Evolutionary conservation across 2,329 filamentous ascomycete species (phyloP), one percentile per base, ranked within the genome.

Genomic region (Ciborinia camelliae): DNA sequence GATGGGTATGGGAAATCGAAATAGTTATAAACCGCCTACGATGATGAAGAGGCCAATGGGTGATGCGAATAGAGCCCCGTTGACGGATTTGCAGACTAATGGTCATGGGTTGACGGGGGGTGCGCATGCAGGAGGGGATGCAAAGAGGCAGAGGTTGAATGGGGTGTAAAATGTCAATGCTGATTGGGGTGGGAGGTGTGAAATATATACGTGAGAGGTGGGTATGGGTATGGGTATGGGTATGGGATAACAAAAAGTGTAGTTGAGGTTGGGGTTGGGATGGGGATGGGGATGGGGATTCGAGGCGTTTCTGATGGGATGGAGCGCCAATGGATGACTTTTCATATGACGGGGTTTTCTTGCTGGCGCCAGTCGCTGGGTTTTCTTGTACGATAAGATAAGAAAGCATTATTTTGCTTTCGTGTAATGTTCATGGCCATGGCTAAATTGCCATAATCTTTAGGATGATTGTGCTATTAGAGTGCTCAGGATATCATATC

Each of bases 11-110:
- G 80, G 78, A 10, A 88, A 88, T 70, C 77, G 85, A 39, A 78
- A 79, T n/a, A 81, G 81, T 68, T 89, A 87, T 68, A 81, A 81
- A 20, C 85, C 85, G 14, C 82, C 82, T 1, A 86, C 84, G 0
- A 83, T 87, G 0, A 84, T 87, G 77, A 75, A 75, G 62, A 71
- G 74, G 51, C 67, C 71, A 5, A 65, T 69, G 39, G 70, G 71
- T 60, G 59, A 39, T 48, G 48, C 37, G 18, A 53, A 47, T 28
- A 72, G 73, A 58, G 39, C 68, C 9, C 70, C 73, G n/a, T 64
- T 75, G 59, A 66, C 63, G 26, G 72, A 75, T 67, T 66, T 74
- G 32, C 68, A 70, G 43, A 67, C 70, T 41, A 76, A 75, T 69
- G 73, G 68, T 28, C 75, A 74, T 68, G 73, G 68, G 47, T 18